Percentiles rank a stretch among this genome's conserved stretches.
These are phyloP conservation scores for Dothiorella sarmentorum DNA, from an alignment of 2,329 filamentous ascomycete genomes.

Conservation along the genomic window DNA sequence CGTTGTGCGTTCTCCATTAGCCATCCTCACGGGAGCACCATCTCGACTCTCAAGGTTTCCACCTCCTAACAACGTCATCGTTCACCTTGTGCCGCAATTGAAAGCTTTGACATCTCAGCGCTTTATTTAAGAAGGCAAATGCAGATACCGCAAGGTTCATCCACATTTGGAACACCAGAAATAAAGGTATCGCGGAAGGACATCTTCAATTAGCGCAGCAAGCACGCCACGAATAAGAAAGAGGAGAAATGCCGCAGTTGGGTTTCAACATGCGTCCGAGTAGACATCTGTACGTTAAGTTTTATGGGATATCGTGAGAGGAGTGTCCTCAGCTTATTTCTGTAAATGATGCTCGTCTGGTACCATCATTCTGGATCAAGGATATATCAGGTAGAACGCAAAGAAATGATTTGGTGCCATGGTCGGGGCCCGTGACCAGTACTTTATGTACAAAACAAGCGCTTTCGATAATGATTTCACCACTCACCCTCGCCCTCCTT, in stretches of 20 bases:
- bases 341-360: background rate
- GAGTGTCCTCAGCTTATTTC: constrained; percentile 31
- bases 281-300: constrained; percentile 38
- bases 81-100: background rate
- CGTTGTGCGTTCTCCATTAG: background rate
- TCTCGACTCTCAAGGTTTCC: too few relatives aligned
- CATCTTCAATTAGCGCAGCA: background rate
- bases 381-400: background rate
- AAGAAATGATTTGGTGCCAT: background rate
- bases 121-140: too few relatives aligned
- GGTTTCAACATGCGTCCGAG: constrained; percentile 44
- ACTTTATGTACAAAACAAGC: constrained; percentile 8
- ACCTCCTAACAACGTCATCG: background rate
- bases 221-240: background rate
- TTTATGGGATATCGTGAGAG: constrained; percentile 47
- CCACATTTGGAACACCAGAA: constrained; percentile 21
- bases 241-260: constrained; percentile 30
- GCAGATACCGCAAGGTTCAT: constrained; percentile 25
- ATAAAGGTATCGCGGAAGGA: constrained; percentile 18
- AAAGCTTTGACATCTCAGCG: too few relatives aligned
- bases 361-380: background rate
- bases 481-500: constrained; percentile 23
- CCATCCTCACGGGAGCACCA: too few relatives aligned
- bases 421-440: background rate
- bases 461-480: background rate